Percentiles rank a stretch among this genome's conserved stretches.
Evolutionary conservation across 371 early-diverging fungal species (phyloP).

Genomic region (Choanephora cucurbitarum): DNA sequence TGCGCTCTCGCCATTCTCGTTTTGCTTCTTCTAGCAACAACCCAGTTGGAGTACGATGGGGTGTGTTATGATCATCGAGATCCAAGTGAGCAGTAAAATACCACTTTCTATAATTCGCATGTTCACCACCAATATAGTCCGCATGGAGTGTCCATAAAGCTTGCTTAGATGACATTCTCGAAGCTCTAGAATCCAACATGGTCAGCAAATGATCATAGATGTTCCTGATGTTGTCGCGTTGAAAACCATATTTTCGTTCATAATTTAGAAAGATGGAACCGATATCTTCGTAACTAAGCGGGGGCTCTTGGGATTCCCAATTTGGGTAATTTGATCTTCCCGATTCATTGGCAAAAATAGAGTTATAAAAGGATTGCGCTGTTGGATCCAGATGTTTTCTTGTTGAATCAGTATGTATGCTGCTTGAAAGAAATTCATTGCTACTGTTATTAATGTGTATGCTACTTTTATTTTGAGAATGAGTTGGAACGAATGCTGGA

Average conservation of each 20-base stretch:
- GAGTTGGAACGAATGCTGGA: slow-evolving; percentile 15
- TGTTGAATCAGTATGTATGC: slow-evolving; percentile 13
- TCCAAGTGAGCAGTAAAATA: slow-evolving; percentile 82
- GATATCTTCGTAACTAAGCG: slow-evolving; percentile 47
- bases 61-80: slow-evolving; percentile 49
- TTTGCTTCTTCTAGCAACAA: slow-evolving; percentile 58
- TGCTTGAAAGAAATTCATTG: not conserved
- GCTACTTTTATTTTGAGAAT: not conserved
- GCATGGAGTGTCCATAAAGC: slow-evolving; percentile 81
- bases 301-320: slow-evolving; percentile 13
- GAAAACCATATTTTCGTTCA: slow-evolving; percentile 75
- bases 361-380: slow-evolving; percentile 1
- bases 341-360: slow-evolving; percentile 1
- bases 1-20: slow-evolving; percentile 72
- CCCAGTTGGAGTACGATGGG: slow-evolving; percentile 33
- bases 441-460: not conserved
- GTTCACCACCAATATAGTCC: slow-evolving; percentile 86
- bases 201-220: slow-evolving; percentile 73
- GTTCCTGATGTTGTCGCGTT: slow-evolving; percentile 75
- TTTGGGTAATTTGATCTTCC: slow-evolving; percentile 5
- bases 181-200: slow-evolving; percentile 81
- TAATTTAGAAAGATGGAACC: slow-evolving; percentile 68
- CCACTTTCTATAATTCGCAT: slow-evolving; percentile 88
- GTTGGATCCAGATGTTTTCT: slow-evolving; percentile 1
- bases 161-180: slow-evolving; percentile 74